Evolutionary conservation across 257 asterid species (phyloP).

Genomic region (Nicotiana tomentosiformis): DNA sequence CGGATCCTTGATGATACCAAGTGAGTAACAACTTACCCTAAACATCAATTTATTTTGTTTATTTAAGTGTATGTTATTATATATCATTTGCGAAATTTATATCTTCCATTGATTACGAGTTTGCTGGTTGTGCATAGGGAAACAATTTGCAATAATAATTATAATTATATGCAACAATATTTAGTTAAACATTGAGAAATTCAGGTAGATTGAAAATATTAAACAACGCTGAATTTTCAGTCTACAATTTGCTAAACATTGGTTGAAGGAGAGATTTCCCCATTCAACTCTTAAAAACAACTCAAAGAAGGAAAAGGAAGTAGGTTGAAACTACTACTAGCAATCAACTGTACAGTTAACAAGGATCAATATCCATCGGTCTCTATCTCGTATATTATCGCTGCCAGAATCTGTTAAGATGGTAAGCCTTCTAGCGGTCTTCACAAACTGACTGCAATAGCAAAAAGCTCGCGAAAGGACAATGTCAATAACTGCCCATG

Average conservation of each 20-base stretch:
- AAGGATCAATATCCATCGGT: background rate
- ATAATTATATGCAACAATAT: too few relatives aligned
- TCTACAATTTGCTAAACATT: slow-evolving; percentile 3
- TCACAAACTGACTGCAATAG: slow-evolving; percentile 47
- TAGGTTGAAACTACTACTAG: slow-evolving; percentile 11
- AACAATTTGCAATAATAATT: too few relatives aligned
- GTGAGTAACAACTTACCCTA: too few relatives aligned
- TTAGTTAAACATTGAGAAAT: background rate
- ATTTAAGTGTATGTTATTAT: too few relatives aligned
- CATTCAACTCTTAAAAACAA: slow-evolving; percentile 5
- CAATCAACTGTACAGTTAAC: slow-evolving; percentile 29
- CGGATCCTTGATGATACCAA: too few relatives aligned
- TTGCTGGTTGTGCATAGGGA: too few relatives aligned
- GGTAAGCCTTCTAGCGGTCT: slow-evolving; percentile 50
- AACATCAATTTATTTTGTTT: too few relatives aligned
- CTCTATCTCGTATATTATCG: slow-evolving; percentile 39
- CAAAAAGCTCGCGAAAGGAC: background rate
- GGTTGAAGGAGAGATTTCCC: slow-evolving; percentile 13
- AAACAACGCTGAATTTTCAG: background rate
- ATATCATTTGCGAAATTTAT: too few relatives aligned
- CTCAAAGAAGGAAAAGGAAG: background rate
- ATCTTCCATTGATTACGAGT: too few relatives aligned
- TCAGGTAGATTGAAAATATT: background rate
- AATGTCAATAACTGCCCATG: background rate
- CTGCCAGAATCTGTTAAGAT: slow-evolving; percentile 51